phyloP scores from a whole-genome alignment of 2,329 filamentous ascomycete genomes.

The Xylariaceae sp. region DNA sequence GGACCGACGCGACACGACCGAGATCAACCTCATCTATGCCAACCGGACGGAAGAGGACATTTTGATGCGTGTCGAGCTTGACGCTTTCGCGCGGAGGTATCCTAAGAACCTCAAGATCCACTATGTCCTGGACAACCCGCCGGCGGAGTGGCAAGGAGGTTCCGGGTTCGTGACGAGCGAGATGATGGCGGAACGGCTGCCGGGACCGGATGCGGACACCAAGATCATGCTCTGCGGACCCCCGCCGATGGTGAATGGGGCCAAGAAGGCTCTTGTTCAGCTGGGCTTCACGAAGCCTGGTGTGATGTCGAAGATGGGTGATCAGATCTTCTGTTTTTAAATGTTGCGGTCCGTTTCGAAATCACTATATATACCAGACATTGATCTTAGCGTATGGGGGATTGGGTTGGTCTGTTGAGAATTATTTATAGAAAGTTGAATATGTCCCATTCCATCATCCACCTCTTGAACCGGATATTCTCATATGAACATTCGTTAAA shows the following conservation, averaged over 20 bases:
- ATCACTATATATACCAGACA: neutral
- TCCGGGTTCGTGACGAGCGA: conserved; percentile 48
- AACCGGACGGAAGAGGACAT: conserved; percentile 57
- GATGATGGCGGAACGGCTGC: conserved; percentile 46
- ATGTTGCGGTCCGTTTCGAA: neutral
- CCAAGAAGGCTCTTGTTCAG: conserved; percentile 45
- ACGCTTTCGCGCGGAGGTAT: conserved; percentile 45
- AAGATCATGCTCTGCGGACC: conserved; percentile 58
- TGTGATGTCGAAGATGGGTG: conserved; percentile 45
- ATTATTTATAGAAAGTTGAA: neutral
- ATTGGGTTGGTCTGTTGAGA: neutral
- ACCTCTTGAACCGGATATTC: no score
- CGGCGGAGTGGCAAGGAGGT: conserved; percentile 44
- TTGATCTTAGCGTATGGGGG: neutral
- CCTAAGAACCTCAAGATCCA: conserved; percentile 50
- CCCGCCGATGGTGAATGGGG: conserved; percentile 53
- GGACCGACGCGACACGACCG: conserved; percentile 51
- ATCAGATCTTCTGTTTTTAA: conserved; percentile 45
- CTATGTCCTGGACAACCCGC: conserved; percentile 49
- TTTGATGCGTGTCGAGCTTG: conserved; percentile 51
- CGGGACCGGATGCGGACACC: conserved; percentile 39
- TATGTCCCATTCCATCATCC: no score
- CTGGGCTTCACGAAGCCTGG: conserved; percentile 49
- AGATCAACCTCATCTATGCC: conserved; percentile 54
- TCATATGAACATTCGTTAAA: no score